Evolutionary conservation across 2,329 filamentous ascomycete genomes (phyloP).

Genomic region (Leptographium radiaticola): DNA sequence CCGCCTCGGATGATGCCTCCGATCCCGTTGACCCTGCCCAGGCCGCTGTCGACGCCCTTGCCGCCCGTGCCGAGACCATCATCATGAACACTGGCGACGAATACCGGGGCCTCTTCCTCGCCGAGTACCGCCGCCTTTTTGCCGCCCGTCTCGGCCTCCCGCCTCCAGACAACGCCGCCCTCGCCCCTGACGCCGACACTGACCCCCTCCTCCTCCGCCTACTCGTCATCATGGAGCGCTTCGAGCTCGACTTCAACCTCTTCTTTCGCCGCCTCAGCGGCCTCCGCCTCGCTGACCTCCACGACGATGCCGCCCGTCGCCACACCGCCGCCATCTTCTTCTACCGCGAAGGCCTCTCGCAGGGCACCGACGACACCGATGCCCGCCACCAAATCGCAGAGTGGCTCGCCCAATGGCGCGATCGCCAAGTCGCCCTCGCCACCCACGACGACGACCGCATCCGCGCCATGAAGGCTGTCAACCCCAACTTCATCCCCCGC

Average conservation of each 20-base stretch:
- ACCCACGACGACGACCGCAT: conserved; percentile 50
- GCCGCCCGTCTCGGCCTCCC: conserved; percentile 59
- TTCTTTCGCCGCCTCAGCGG: conserved; percentile 72
- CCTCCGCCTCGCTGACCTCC: conserved; percentile 48
- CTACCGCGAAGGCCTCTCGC: conserved; percentile 55
- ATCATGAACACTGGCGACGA: conserved; percentile 76
- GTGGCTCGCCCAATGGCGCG: conserved; percentile 74
- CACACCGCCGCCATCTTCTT: conserved; percentile 65
- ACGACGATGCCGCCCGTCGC: conserved; percentile 48
- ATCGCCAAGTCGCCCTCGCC: conserved; percentile 58
- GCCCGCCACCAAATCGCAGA: conserved; percentile 54
- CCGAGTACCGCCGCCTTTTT: conserved; percentile 86
- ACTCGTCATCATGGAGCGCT: conserved; percentile 66
- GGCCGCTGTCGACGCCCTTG: conserved; percentile 54
- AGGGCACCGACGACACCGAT: conserved; percentile 29
- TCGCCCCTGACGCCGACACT: conserved; percentile 55
- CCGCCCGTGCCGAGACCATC: conserved; percentile 68
- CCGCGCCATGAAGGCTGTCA: conserved; percentile 67
- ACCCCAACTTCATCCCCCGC: conserved; percentile 84
- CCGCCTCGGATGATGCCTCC: neutral
- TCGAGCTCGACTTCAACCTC: conserved; percentile 87
- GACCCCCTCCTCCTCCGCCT: conserved; percentile 67
- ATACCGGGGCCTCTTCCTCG: conserved; percentile 74
- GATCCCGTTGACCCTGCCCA: conserved; percentile 34
- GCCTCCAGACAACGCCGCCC: conserved; percentile 12